These are phyloP conservation scores for Fusarium buxicola DNA, from an alignment of 2,329 filamentous ascomycete genomes.

Conservation along the genomic window DNA sequence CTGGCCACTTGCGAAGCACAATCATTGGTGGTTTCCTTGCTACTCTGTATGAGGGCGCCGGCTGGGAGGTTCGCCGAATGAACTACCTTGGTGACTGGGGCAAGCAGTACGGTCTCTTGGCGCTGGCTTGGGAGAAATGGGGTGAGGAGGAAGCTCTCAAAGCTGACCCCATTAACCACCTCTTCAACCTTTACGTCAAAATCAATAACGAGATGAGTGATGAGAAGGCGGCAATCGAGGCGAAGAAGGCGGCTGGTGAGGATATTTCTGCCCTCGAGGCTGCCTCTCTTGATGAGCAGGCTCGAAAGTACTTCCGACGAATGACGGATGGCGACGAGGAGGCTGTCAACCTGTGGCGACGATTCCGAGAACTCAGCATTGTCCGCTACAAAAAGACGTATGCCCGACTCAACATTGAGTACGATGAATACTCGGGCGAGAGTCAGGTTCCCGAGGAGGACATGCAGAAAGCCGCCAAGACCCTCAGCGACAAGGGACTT, in stretches of 20 bases:
- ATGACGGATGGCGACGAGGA: slow-evolving; percentile 75
- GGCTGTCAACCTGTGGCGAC: slow-evolving; percentile 71
- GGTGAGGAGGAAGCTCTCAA: slow-evolving; percentile 78
- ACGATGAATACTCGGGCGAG: slow-evolving; percentile 78
- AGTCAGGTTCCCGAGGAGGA: slow-evolving; percentile 75
- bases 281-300: slow-evolving; percentile 77
- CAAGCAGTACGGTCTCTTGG: slow-evolving; percentile 53
- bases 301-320: slow-evolving; percentile 76
- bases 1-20: slow-evolving; percentile 80
- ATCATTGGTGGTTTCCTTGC: slow-evolving; percentile 83
- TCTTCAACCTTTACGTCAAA: slow-evolving; percentile 84
- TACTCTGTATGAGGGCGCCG: slow-evolving; percentile 76
- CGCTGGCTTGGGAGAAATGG: slow-evolving; percentile 79
- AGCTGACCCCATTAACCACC: slow-evolving; percentile 82
- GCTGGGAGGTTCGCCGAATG: slow-evolving; percentile 79
- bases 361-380: slow-evolving; percentile 76
- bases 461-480: slow-evolving; percentile 72
- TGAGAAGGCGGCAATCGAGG: slow-evolving; percentile 75
- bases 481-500: slow-evolving; percentile 72
- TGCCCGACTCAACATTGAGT: slow-evolving; percentile 75
- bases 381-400: slow-evolving; percentile 75
- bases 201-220: slow-evolving; percentile 75
- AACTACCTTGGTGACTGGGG: slow-evolving; percentile 61
- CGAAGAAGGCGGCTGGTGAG: slow-evolving; percentile 64
- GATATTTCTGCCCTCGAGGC: slow-evolving; percentile 62